A percentile compares a stretch with the other conserved stretches of the same genome.
phyloP scores from a whole-genome alignment of 345 rosid species.

The Brassica incana region DNA sequence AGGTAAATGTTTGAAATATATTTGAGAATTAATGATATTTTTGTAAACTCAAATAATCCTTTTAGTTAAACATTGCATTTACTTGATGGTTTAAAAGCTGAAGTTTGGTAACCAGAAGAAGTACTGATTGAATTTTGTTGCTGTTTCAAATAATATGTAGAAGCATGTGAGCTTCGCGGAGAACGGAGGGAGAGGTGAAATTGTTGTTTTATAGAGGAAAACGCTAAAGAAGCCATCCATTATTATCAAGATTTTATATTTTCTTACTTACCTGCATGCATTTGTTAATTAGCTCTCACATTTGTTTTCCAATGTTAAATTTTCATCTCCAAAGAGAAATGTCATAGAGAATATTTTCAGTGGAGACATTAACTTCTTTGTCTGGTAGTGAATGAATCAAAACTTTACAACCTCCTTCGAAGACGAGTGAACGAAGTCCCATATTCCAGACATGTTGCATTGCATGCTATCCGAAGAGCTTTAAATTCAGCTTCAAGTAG shows the following conservation, averaged over 20 bases:
- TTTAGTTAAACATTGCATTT: background rate
- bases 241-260: background rate
- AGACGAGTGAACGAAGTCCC: no score
- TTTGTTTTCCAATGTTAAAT: no score
- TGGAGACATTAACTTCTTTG: no score
- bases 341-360: no score
- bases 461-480: no score
- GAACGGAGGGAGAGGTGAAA: background rate
- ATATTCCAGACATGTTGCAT: no score
- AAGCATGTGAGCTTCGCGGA: constrained; percentile 22
- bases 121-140: background rate
- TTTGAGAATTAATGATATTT: background rate
- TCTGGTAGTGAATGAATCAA: no score
- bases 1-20: background rate
- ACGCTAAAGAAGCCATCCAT: background rate
- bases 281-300: background rate
- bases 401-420: no score
- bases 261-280: background rate
- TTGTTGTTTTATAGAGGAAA: constrained; percentile 1
- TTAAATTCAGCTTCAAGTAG: no score
- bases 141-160: constrained; percentile 9
- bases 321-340: no score
- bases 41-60: background rate
- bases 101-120: background rate
- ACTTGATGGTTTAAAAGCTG: background rate